Base-by-base conservation (phyloP, 2,329 filamentous ascomycete genomes). In the Penicillium olsonii region DNA sequence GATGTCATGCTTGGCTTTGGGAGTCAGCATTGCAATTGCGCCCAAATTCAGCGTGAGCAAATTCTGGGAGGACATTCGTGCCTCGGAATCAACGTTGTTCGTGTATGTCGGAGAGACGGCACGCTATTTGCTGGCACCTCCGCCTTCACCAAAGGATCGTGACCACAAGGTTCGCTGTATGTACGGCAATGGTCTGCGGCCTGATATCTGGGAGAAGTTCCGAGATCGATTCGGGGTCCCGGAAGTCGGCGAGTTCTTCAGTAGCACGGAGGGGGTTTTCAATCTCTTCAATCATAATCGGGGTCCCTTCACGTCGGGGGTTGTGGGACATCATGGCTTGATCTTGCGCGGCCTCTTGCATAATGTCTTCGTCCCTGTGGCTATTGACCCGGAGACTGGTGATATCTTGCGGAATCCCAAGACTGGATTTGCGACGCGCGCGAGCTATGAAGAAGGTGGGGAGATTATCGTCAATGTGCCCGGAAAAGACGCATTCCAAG, bases 61-160 rank as follows among this genome's bases (percentile, higher is more conserved):
- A 15, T 91, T 92, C 75, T 91, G 88, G 87, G 69, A 72, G 26
- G 88, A 92, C 54, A 76, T 90, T 17, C 80, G 84, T 38, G 85
- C 85, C 50, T 85, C 83, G 0, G 71, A 79, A 12, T 82, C 87
- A 0, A 90, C 87, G 0, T 81, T 82, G 61, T 88, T 91, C 57
- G 82, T 87, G 15, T 92, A 92, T 62, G 88, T 92, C 2, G 88
- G 88, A 60, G 88, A 92, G 66, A 89, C 86, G 0, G 81, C 87
- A 6, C 80, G 88, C 0, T 92, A 91, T 58, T 77, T 92, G 1
- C 78, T 91, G 11, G 84, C 87, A 0, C 81, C 81, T 2, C 86
- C 87, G 2, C 72, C 74, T 1, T 73, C 73, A 0, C 67, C 74
- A 0, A 63, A 71, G 0, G 78, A 80, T 45, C 67, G 67, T 19